Evolutionary conservation across 2,329 filamentous ascomycete species (phyloP), one percentile per base, ranked within the genome.

Genomic region (Cadophora malorum): DNA sequence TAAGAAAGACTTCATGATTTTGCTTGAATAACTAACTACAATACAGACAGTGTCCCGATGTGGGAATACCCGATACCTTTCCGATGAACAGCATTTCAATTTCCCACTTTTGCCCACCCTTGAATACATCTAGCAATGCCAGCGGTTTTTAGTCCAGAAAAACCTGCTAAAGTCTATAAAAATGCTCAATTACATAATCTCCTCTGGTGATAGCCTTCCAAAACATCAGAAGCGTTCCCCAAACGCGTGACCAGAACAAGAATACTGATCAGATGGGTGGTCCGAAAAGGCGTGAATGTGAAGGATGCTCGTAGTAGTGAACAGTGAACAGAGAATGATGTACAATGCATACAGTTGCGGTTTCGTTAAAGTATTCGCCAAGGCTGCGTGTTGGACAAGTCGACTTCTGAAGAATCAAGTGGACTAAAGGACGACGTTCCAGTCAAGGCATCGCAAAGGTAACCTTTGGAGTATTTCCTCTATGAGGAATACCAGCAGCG

Each of bases 371-470:
- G 3, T 25, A 23, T 21, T 25, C 1, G 33, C 23, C 9, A 25
- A 41, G 7, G 5, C 4, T 59, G n/a, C 31, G 3, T 16, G 9
- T 38, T 16, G 31, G 35, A 56, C 35, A 28, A 14, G n/a, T 38
- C 12, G 33, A 38, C 19, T 21, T 19, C 1, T 8, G n/a, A 49
- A 45, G 23, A 6, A 14, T 2, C n/a, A 12, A 28, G 12, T 4
- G 12, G 35, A 7, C 8, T 33, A 8, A 25, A 33, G 8, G 28
- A 6, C 25, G 41, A 33, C 3, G n/a, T 10, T 14, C 41, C 23
- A 50, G 41, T 33, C 7, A 47, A 35, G 63, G 52, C 50, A 56
- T 64, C 8, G 52, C 63, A 58, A 64, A 64, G 16, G 52, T 64
- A 7, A 64, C 63, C 23, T 64, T 56, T n/a, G 63, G 63, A 58